These are phyloP conservation scores for Poterioochromonas sp. DNA, from an alignment of 352 stramenopile genomes.

Conservation along the genomic window DNA sequence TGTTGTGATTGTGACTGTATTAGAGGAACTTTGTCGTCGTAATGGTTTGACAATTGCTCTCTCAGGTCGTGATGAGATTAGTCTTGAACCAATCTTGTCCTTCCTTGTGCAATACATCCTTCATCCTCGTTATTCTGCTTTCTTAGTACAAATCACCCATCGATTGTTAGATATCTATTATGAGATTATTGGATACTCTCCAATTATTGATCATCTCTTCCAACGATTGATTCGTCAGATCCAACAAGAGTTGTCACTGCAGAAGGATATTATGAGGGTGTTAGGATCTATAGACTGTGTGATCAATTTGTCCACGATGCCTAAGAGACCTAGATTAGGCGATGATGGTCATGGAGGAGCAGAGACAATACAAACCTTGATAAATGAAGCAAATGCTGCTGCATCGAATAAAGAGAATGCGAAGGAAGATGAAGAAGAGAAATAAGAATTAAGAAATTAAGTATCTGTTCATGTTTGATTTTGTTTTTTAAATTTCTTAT, in stretches of 20 bases:
- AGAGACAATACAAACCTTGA: no score
- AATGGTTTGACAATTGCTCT: conserved; percentile 72
- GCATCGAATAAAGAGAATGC: no score
- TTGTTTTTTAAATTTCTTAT: no score
- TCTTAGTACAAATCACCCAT: conserved; percentile 73
- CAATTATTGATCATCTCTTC: conserved; percentile 71
- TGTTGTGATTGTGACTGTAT: conserved; percentile 71
- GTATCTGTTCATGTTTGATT: no score
- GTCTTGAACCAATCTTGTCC: conserved; percentile 74
- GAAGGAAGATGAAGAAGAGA: no score
- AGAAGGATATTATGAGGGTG: conserved; percentile 68
- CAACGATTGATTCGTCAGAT: conserved; percentile 72
- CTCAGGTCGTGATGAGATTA: conserved; percentile 66
- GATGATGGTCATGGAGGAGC: no score
- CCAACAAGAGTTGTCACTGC: conserved; percentile 64
- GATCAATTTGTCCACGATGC: no score
- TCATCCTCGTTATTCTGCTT: conserved; percentile 73
- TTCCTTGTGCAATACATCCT: conserved; percentile 82
- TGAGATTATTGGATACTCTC: conserved; percentile 61
- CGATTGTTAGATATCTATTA: conserved; percentile 77
- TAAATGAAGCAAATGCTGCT: no score
- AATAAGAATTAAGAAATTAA: no score
- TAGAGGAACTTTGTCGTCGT: conserved; percentile 76
- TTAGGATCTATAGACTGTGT: conserved; percentile 76
- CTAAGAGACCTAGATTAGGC: no score